A percentile compares a stretch with the other conserved stretches of the same genome.
Evolutionary conservation across 768 basidiomycete species (phyloP).

Genomic region (Macrolepiota albuminosa): DNA sequence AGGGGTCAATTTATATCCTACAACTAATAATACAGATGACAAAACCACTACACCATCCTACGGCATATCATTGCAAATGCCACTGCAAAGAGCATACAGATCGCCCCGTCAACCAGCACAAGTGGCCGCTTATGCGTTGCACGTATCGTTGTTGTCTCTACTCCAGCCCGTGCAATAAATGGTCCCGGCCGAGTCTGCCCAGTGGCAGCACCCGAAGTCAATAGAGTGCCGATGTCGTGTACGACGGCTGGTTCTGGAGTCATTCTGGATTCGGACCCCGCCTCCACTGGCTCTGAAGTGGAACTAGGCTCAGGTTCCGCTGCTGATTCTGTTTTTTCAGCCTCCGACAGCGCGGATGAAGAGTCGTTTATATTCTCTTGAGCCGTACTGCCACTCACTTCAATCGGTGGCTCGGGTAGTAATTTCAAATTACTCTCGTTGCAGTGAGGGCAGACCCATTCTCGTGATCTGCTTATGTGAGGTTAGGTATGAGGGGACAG

Average conservation of each 20-base stretch:
- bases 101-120: conserved; percentile 61
- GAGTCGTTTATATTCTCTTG: not conserved
- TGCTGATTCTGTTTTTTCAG: not conserved
- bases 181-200: conserved; percentile 8
- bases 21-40: conserved; percentile 8
- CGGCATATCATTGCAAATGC: conserved; percentile 65
- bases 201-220: conserved; percentile 4
- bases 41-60: conserved; percentile 36
- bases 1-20: not conserved
- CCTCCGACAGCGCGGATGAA: not conserved
- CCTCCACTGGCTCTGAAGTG: not conserved
- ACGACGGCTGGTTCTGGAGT: conserved; percentile 1
- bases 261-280: not conserved
- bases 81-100: conserved; percentile 66
- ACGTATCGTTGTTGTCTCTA: conserved; percentile 9
- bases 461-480: conserved; percentile 55
- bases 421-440: conserved; percentile 59
- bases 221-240: conserved; percentile 10
- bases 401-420: conserved; percentile 59
- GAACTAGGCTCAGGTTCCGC: not conserved
- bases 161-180: conserved; percentile 8
- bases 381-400: conserved; percentile 2
- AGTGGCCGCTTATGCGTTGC: conserved; percentile 44
- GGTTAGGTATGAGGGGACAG: conserved; percentile 2
- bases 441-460: conserved; percentile 78